These are phyloP conservation scores for Leishmania martiniquensis DNA, from an alignment of 208 protist genomes.

Conservation along the genomic window DNA sequence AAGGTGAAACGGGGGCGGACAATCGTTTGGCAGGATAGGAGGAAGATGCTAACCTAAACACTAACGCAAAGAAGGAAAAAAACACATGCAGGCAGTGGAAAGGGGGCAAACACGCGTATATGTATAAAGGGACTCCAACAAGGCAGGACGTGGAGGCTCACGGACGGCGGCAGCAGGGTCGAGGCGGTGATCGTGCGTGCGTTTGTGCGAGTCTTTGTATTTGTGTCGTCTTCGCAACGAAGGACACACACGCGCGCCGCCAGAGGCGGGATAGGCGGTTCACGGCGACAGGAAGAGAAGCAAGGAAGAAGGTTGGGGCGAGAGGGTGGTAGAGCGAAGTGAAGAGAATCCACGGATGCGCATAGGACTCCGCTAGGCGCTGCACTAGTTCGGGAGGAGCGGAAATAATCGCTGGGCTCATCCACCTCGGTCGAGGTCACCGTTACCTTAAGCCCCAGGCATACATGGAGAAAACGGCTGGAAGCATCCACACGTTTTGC, in stretches of 20 bases:
- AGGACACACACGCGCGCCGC: background rate
- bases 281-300: background rate
- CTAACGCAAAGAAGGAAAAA: background rate
- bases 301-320: background rate
- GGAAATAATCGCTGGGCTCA: background rate
- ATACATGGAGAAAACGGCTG: background rate
- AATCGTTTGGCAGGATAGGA: too few species aligned
- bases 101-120: too few species aligned
- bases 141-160: background rate
- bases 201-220: background rate
- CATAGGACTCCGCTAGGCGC: background rate
- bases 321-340: background rate
- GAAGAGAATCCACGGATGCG: background rate
- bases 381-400: background rate
- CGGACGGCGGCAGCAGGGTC: background rate
- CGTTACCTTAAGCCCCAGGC: background rate
- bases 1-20: background rate
- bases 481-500: background rate
- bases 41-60: too few species aligned
- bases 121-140: background rate
- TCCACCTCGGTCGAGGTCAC: too few species aligned
- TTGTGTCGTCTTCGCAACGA: background rate
- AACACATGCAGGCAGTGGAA: too few species aligned
- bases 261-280: background rate
- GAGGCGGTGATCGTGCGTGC: background rate